Conservation (phyloP, 176 grass and related monocot genomes). For the Olyra latifolia region DNA sequence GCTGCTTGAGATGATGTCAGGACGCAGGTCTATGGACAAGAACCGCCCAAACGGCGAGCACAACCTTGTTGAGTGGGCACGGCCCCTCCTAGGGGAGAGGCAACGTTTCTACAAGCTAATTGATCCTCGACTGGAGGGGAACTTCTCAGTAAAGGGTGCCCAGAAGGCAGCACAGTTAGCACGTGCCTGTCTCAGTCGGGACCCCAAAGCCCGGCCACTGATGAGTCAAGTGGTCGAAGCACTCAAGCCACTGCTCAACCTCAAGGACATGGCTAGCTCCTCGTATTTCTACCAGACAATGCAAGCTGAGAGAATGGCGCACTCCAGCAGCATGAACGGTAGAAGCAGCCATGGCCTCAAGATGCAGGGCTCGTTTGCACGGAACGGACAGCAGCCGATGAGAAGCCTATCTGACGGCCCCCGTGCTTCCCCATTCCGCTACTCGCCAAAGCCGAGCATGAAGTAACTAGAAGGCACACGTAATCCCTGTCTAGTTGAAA, state of each 20-base stretch:
- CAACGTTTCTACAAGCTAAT: constrained; percentile 76
- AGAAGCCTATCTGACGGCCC: constrained; percentile 65
- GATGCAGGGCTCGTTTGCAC: constrained; percentile 37
- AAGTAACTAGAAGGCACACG: constrained; percentile 18
- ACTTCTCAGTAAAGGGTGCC: constrained; percentile 77
- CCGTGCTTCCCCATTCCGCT: constrained; percentile 61
- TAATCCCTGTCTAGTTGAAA: background rate
- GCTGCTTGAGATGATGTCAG: constrained; percentile 87
- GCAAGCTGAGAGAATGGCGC: constrained; percentile 54
- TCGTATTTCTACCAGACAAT: constrained; percentile 76
- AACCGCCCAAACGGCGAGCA: constrained; percentile 79
- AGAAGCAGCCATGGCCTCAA: constrained; percentile 54
- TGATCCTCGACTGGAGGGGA: constrained; percentile 72
- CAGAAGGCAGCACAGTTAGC: constrained; percentile 74
- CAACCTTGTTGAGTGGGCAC: constrained; percentile 83
- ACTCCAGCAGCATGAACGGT: constrained; percentile 59
- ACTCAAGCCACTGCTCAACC: constrained; percentile 69
- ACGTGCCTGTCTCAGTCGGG: constrained; percentile 64
- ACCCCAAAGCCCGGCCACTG: constrained; percentile 65
- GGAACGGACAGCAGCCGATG: constrained; percentile 54
- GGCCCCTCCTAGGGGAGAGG: constrained; percentile 67
- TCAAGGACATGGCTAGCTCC: constrained; percentile 80
- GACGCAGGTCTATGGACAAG: constrained; percentile 81
- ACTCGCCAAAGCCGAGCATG: constrained; percentile 60
- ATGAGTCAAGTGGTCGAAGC: constrained; percentile 81